A percentile compares a stretch with the other conserved stretches of the same genome.
These are phyloP conservation scores for Amaranthus tricolor DNA, from an alignment of 179 eudicot species.

Conservation along the genomic window DNA sequence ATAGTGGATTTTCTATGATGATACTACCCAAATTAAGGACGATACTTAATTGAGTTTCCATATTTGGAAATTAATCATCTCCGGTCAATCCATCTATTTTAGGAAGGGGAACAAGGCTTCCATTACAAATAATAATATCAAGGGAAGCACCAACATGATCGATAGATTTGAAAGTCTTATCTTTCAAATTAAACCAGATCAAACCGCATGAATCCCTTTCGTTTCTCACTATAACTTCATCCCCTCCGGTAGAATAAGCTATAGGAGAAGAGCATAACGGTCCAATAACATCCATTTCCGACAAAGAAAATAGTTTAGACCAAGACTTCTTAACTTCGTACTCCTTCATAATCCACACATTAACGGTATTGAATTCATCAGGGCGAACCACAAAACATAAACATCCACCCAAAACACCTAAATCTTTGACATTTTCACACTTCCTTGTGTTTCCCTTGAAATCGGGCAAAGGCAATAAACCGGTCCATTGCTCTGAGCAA, in stretches of 20 bases:
- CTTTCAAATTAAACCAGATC: not conserved
- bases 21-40: not conserved
- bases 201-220: not conserved
- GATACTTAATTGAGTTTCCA: too few relatives aligned
- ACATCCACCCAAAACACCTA: slow-evolving; percentile 1
- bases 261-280: not conserved
- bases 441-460: not conserved
- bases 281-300: not conserved
- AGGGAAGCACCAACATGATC: not conserved
- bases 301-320: not conserved
- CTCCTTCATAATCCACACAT: slow-evolving; percentile 1
- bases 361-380: too few relatives aligned
- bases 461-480: not conserved
- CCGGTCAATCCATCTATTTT: not conserved
- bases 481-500: not conserved
- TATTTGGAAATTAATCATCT: too few relatives aligned
- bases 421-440: not conserved
- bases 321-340: not conserved
- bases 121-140: not conserved
- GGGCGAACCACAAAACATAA: not conserved
- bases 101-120: slow-evolving; percentile 1
- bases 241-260: not conserved
- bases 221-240: not conserved
- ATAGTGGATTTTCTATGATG: not conserved
- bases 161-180: too few relatives aligned